These are phyloP conservation scores for Heterobasidion irregulare DNA, from an alignment of 1,284 basidiomycete species.

Conservation along the genomic window DNA sequence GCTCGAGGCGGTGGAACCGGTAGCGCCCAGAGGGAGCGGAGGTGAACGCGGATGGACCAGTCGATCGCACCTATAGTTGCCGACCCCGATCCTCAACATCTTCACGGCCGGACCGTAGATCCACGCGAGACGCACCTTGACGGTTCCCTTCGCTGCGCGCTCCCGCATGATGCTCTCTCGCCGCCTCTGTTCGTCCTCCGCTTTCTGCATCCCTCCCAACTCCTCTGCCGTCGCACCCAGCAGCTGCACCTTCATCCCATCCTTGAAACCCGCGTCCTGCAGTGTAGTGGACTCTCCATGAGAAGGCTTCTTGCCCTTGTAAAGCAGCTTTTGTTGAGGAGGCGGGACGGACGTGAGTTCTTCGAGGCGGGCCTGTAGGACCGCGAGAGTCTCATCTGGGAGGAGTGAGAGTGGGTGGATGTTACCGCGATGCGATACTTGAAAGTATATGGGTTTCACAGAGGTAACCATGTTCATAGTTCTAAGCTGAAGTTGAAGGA, in stretches of 20 bases:
- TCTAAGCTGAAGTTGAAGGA: too few species aligned
- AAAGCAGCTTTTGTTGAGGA: slow-evolving; percentile 59
- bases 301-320: slow-evolving; percentile 53
- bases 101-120: neutral
- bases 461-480: neutral
- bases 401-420: neutral
- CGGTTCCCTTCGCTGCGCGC: slow-evolving; percentile 45
- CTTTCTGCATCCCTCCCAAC: slow-evolving; percentile 40
- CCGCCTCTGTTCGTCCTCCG: slow-evolving; percentile 47
- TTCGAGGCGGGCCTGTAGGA: slow-evolving; percentile 5
- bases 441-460: neutral
- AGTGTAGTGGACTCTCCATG: slow-evolving; percentile 29
- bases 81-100: neutral
- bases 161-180: slow-evolving; percentile 51
- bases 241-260: slow-evolving; percentile 59
- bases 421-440: neutral
- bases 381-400: neutral
- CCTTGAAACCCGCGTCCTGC: slow-evolving; percentile 43
- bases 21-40: slow-evolving; percentile 24
- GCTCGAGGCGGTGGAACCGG: slow-evolving; percentile 54
- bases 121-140: slow-evolving; percentile 36
- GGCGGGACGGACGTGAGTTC: slow-evolving; percentile 58
- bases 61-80: slow-evolving; percentile 43
- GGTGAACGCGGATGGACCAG: slow-evolving; percentile 32
- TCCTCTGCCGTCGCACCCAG: slow-evolving; percentile 55